A percentile compares a stretch with the other conserved stretches of the same genome.
phyloP scores from a whole-genome alignment of 805 yeast species.

The Yamadazyma philogaea region DNA sequence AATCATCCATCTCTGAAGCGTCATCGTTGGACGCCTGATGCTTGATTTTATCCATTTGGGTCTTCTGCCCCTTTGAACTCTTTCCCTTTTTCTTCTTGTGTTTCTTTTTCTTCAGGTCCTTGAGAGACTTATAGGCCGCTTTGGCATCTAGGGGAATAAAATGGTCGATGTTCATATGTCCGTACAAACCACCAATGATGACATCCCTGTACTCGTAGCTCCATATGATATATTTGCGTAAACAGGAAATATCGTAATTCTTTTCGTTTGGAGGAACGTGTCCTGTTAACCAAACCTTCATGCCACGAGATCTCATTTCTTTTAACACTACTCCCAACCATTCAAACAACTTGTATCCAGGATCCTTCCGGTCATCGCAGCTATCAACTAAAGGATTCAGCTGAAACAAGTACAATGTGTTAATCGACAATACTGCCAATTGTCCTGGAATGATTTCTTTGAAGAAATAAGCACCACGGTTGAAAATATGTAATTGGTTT shows the following conservation, averaged over 20 bases:
- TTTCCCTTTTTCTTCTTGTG: constrained; percentile 9
- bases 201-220: constrained; percentile 78
- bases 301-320: constrained; percentile 66
- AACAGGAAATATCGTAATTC: constrained; percentile 71
- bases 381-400: constrained; percentile 80
- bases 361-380: constrained; percentile 68
- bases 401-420: constrained; percentile 71
- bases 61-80: constrained; percentile 2
- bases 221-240: constrained; percentile 77
- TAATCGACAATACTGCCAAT: constrained; percentile 74
- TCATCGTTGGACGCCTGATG: constrained; percentile 8
- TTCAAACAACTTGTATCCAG: constrained; percentile 72
- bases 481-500: constrained; percentile 71
- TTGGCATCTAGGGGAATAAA: constrained; percentile 72
- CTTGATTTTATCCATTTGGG: constrained; percentile 1
- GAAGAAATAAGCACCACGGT: constrained; percentile 70
- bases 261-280: constrained; percentile 87
- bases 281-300: constrained; percentile 86
- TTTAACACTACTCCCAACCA: constrained; percentile 77
- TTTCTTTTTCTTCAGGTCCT: constrained; percentile 16
- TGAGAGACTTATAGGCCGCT: constrained; percentile 57
- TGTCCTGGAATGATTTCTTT: constrained; percentile 76
- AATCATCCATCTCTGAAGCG: neutral
- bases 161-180: constrained; percentile 90
- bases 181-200: constrained; percentile 78